Conservation (phyloP, 2,329 filamentous ascomycete genomes). For the Epichloe bromicola region DNA sequence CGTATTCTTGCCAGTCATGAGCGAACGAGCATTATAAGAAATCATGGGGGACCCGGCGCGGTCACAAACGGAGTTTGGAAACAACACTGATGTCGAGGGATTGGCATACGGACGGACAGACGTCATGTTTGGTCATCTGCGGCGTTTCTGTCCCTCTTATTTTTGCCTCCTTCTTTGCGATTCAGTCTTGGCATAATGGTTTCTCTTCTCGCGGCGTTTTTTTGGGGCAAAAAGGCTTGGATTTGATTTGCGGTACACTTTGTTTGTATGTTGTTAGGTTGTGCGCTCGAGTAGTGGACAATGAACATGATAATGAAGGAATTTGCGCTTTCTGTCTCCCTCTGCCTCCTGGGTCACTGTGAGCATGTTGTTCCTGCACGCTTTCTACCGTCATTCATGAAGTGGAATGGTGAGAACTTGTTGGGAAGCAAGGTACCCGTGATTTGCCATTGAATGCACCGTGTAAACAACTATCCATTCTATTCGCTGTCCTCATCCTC, state of each 20-base stretch:
- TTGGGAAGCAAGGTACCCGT: background rate
- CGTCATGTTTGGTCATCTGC: background rate
- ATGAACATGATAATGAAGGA: background rate
- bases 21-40: background rate
- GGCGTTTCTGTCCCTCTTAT: background rate
- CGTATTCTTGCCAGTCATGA: background rate
- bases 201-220: background rate
- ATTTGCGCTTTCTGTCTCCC: background rate
- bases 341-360: background rate
- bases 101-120: no score
- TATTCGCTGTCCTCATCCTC: slow-evolving; percentile 11
- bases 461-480: background rate
- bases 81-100: background rate
- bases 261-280: background rate
- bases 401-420: no score
- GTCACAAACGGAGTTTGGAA: slow-evolving; percentile 1
- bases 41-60: background rate
- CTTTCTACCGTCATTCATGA: no score
- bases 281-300: background rate
- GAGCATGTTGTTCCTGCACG: background rate
- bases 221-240: background rate
- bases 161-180: background rate
- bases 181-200: no score
- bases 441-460: background rate
- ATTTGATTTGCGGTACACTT: background rate